These are phyloP conservation scores for Sinapis alba DNA, from an alignment of 441 rosid genomes.

Conservation along the genomic window DNA sequence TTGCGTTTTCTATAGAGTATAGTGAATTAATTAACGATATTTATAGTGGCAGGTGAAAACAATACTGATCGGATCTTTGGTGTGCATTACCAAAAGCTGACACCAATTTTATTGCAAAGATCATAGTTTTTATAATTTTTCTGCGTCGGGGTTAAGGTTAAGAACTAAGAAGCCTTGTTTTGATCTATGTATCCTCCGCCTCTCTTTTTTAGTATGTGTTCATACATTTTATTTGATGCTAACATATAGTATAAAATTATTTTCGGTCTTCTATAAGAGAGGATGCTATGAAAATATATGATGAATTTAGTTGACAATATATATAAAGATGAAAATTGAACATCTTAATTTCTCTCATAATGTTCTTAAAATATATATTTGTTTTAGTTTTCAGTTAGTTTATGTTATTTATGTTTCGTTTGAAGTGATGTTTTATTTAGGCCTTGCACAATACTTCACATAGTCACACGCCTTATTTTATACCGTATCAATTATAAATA, in stretches of 20 bases:
- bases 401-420: background rate
- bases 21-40: background rate
- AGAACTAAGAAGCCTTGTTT: background rate
- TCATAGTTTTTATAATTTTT: background rate
- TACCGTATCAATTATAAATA: background rate
- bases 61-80: conserved; percentile 18
- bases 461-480: too few species aligned
- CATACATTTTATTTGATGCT: background rate
- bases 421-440: background rate
- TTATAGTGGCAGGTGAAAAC: conserved; percentile 11
- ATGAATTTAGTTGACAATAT: too few species aligned
- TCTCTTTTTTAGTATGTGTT: background rate
- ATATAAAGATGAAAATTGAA: too few species aligned
- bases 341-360: too few species aligned
- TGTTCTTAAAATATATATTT: background rate
- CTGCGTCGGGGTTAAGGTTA: background rate
- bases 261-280: background rate
- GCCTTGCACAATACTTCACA: background rate
- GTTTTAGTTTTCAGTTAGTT: background rate
- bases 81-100: conserved; percentile 25
- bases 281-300: too few species aligned
- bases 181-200: background rate
- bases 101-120: background rate
- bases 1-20: conserved; percentile 26
- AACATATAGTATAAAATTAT: background rate